Percentiles rank a stretch among this genome's conserved stretches.
Evolutionary conservation across 768 basidiomycete genomes (phyloP).

Genomic region (Leucocoprinus leucothites): DNA sequence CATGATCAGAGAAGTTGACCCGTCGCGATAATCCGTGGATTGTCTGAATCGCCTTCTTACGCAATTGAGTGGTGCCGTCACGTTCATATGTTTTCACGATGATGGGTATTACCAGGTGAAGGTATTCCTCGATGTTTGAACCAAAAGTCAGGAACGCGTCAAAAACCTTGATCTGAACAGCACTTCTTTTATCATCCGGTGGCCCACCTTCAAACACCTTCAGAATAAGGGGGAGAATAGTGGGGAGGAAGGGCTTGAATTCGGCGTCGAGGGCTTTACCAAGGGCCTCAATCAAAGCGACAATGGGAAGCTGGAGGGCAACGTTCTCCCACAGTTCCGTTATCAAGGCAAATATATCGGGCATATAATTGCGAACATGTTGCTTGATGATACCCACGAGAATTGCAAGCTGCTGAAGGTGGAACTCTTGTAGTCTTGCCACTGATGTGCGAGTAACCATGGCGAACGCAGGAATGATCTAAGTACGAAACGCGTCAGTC

Average conservation of each 20-base stretch:
- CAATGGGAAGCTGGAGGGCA: constrained; percentile 85
- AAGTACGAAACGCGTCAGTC: constrained; percentile 13
- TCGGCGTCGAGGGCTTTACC: constrained; percentile 95
- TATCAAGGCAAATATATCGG: constrained; percentile 80
- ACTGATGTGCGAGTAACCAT: constrained; percentile 80
- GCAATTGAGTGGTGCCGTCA: constrained; percentile 69
- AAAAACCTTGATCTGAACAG: constrained; percentile 86
- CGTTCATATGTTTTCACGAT: constrained; percentile 91
- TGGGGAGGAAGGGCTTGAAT: constrained; percentile 94
- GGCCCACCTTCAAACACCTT: constrained; percentile 80
- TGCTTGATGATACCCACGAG: constrained; percentile 96
- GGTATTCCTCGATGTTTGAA: constrained; percentile 94
- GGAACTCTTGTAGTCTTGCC: constrained; percentile 85
- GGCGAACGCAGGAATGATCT: constrained; percentile 96
- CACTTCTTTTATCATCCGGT: constrained; percentile 70
- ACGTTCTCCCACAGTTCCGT: constrained; percentile 88
- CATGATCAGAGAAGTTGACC: constrained; percentile 97
- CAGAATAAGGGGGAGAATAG: constrained; percentile 83
- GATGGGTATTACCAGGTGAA: constrained; percentile 94
- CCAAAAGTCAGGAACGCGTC: constrained; percentile 96
- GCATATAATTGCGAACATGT: constrained; percentile 90
- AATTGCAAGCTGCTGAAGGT: constrained; percentile 93
- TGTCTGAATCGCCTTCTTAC: constrained; percentile 87
- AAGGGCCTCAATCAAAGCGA: constrained; percentile 88
- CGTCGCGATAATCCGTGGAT: constrained; percentile 87